Conservation (phyloP, 306 rosid species). For the Cucumis sativus region Cucumber_9930_V3 NC_026658.2:8806501-8807000, state of each 20-base stretch:
- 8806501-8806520: neutral
- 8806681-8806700: neutral
- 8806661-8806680: neutral
- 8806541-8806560: neutral
- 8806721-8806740: neutral
- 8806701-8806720: conserved; percentile 4
- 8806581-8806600: neutral
- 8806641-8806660: neutral
- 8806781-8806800: neutral
- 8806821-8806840: neutral
- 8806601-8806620: neutral
- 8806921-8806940: neutral
- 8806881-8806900: neutral
- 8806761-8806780: conserved; percentile 1
- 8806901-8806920: neutral
- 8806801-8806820: neutral
- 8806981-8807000: neutral
- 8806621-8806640: too few species aligned
- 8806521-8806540: conserved; percentile 1
- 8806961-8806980: neutral
- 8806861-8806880: neutral
- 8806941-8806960: neutral
- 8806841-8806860: neutral
- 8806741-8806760: neutral
- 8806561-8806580: neutral